Conservation (phyloP, 176 grass and related monocot species). For the Pontederia crassipes region DNA sequence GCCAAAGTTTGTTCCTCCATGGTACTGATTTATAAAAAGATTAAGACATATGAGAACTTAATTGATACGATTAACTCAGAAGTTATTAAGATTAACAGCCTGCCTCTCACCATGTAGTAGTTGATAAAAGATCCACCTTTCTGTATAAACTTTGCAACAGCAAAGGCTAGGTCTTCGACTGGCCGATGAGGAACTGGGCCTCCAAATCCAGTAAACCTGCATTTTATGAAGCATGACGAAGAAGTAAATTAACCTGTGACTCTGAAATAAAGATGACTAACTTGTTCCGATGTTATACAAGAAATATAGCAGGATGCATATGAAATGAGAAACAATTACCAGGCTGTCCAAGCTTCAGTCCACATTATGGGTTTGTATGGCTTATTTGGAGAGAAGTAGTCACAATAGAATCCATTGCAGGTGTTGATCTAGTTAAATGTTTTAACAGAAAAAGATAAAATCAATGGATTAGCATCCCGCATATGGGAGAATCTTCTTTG, state of each 20-base stretch:
- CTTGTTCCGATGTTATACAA: neutral
- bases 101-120: constrained; percentile 82
- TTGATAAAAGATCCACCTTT: constrained; percentile 97
- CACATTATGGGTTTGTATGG: constrained; percentile 91
- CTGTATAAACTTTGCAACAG: constrained; percentile 87
- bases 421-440: constrained; percentile 57
- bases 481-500: too few species aligned
- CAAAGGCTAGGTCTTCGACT: constrained; percentile 86
- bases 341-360: constrained; percentile 95
- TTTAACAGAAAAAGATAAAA: neutral
- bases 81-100: constrained; percentile 2
- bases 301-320: neutral
- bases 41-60: constrained; percentile 5
- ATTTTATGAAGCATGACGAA: constrained; percentile 15
- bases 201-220: constrained; percentile 91
- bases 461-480: too few species aligned
- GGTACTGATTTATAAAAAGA: constrained; percentile 44
- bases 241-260: constrained; percentile 8
- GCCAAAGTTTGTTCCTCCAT: constrained; percentile 95
- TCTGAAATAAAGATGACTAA: neutral
- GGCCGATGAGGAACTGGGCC: constrained; percentile 78
- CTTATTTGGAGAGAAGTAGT: constrained; percentile 82
- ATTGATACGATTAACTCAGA: constrained; percentile 1
- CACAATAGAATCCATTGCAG: constrained; percentile 96
- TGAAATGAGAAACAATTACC: constrained; percentile 42